These are phyloP conservation scores for Rubus parviflorus DNA, from an alignment of 306 rosid genomes.

Conservation along the genomic window DNA sequence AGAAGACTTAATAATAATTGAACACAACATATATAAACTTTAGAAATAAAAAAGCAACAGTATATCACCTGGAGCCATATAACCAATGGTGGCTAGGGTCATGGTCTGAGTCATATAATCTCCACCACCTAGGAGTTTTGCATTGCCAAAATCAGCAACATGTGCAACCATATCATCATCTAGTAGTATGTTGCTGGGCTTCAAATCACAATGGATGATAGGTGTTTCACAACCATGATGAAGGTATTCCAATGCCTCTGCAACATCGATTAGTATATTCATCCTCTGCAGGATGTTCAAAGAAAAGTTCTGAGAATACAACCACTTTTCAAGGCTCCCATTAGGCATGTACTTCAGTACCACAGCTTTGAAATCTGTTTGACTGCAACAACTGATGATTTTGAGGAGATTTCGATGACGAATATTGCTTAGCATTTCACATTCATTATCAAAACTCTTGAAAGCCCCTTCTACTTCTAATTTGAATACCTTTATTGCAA, in stretches of 20 bases:
- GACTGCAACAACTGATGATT: constrained; percentile 18
- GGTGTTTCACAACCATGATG: constrained; percentile 37
- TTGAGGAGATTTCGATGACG: constrained; percentile 33
- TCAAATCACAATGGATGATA: constrained; percentile 46
- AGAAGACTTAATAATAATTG: no score
- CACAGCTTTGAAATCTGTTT: constrained; percentile 22
- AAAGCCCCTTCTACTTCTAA: constrained; percentile 12
- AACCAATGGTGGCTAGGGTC: constrained; percentile 48
- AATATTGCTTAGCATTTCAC: constrained; percentile 10
- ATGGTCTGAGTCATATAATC: constrained; percentile 24
- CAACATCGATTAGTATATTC: constrained; percentile 32
- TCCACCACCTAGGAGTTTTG: constrained; percentile 43
- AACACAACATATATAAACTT: not conserved
- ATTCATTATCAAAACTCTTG: constrained; percentile 19
- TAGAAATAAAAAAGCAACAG: not conserved
- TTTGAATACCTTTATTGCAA: constrained; percentile 33
- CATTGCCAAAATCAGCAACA: constrained; percentile 38
- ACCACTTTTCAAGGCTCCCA: constrained; percentile 29
- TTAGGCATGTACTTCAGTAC: constrained; percentile 29
- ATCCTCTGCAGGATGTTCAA: constrained; percentile 16
- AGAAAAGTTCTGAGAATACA: not conserved
- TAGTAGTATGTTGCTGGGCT: constrained; percentile 44
- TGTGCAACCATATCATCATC: constrained; percentile 44
- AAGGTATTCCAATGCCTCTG: constrained; percentile 41
- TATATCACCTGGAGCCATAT: constrained; percentile 46